Conservation (phyloP, 306 rosid genomes). For the Trifolium dubium region DNA sequence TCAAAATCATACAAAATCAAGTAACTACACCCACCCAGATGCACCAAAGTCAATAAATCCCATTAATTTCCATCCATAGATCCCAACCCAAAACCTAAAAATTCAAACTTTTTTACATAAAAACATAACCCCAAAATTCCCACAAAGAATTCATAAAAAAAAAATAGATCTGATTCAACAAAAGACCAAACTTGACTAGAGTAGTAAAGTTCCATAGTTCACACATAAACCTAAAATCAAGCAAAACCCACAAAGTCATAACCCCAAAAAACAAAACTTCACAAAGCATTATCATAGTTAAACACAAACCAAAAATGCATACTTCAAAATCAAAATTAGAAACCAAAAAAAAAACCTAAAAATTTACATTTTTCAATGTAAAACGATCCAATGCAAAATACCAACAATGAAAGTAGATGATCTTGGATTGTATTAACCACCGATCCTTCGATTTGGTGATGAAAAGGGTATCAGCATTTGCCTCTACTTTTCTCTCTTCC, state of each 20-base stretch:
- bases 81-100: conserved; percentile 56
- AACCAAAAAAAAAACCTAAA: conserved; percentile 32
- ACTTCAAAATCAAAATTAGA: conserved; percentile 35
- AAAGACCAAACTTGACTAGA: conserved; percentile 50
- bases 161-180: conserved; percentile 74
- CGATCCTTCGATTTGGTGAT: conserved; percentile 65
- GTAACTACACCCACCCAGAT: conserved; percentile 32
- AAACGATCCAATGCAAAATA: conserved; percentile 59
- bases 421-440: conserved; percentile 62
- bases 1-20: conserved; percentile 28
- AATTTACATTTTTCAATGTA: conserved; percentile 49
- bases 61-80: conserved; percentile 54
- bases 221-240: conserved; percentile 51
- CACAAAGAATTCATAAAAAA: conserved; percentile 44
- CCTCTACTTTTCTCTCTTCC: conserved; percentile 46
- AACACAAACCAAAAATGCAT: conserved; percentile 39
- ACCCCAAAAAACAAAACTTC: conserved; percentile 6
- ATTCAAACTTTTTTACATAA: conserved; percentile 39
- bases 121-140: conserved; percentile 52
- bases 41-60: conserved; percentile 46
- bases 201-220: conserved; percentile 26
- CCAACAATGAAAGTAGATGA: conserved; percentile 54
- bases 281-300: conserved; percentile 41
- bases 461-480: conserved; percentile 67
- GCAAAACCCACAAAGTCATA: conserved; percentile 46